These are phyloP conservation scores for Coffea humblotiana DNA, from an alignment of 305 asterid species.

Conservation along the genomic window DNA sequence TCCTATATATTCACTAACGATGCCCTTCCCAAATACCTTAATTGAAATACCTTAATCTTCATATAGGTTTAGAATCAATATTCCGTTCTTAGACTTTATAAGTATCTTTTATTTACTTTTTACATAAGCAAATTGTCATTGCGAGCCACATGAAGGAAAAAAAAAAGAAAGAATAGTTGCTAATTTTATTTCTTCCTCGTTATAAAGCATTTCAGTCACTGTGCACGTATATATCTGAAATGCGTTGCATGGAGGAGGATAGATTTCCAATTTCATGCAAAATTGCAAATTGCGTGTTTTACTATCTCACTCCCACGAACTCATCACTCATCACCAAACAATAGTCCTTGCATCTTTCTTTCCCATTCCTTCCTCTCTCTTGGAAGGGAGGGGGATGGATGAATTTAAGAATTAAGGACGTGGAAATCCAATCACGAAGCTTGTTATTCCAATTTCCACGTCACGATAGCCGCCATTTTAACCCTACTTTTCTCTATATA, in stretches of 20 bases:
- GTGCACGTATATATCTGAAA: not conserved
- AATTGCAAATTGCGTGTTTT: conserved; percentile 15
- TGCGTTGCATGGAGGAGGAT: not conserved
- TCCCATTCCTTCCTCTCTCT: not conserved
- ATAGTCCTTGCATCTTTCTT: not conserved
- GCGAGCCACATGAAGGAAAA: too few species aligned
- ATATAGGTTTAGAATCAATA: too few species aligned
- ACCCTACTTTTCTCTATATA: conserved; percentile 5
- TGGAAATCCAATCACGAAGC: conserved; percentile 24
- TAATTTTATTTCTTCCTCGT: not conserved
- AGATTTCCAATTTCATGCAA: not conserved
- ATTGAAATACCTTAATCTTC: too few species aligned
- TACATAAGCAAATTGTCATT: too few species aligned
- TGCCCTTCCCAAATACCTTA: too few species aligned
- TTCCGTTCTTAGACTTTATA: too few species aligned
- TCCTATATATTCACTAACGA: too few species aligned
- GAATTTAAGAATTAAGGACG: conserved; percentile 5
- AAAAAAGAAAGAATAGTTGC: too few species aligned
- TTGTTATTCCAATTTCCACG: not conserved
- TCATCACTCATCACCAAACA: not conserved
- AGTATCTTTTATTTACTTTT: too few species aligned
- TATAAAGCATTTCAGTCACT: not conserved
- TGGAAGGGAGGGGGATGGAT: not conserved
- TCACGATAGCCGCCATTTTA: not conserved
- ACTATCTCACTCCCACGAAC: conserved; percentile 2